phyloP scores from a whole-genome alignment of 2,329 filamentous ascomycete species.

The Neofusicoccum ribis region DNA sequence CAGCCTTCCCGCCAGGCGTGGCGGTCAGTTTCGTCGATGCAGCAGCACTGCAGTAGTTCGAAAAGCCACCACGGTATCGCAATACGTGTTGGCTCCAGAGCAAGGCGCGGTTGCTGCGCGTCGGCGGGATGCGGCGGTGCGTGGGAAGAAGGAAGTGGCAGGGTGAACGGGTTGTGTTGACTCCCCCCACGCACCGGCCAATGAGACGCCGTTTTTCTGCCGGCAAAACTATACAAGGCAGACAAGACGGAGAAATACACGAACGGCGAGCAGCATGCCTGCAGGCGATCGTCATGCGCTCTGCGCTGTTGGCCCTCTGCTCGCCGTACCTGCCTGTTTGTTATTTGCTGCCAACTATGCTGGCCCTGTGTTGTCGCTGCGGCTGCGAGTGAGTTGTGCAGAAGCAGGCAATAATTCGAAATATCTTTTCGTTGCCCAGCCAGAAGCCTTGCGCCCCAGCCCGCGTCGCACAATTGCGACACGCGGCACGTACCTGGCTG shows the following conservation, averaged over 20 bases:
- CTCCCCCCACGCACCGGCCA: neutral
- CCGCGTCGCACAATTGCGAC: no score
- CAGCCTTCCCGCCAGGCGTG: neutral
- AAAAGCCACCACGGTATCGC: no score
- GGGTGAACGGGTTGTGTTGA: neutral
- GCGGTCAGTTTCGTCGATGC: neutral
- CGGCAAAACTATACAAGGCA: neutral
- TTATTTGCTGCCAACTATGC: neutral
- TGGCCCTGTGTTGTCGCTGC: neutral
- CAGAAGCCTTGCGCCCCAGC: no score
- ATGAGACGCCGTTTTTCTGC: conserved; percentile 4
- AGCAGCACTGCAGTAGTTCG: no score
- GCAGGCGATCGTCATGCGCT: neutral
- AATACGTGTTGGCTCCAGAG: neutral
- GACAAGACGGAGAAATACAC: neutral
- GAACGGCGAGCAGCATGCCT: neutral
- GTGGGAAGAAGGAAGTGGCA: neutral
- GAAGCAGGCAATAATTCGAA: neutral
- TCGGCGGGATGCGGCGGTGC: neutral
- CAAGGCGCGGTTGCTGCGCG: neutral
- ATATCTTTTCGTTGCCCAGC: no score
- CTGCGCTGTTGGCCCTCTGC: neutral
- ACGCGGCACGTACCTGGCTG: no score
- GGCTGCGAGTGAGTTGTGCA: neutral
- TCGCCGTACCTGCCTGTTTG: neutral